Base-by-base conservation (phyloP, 352 stramenopile species). In the Globisporangium parvum region DNA sequence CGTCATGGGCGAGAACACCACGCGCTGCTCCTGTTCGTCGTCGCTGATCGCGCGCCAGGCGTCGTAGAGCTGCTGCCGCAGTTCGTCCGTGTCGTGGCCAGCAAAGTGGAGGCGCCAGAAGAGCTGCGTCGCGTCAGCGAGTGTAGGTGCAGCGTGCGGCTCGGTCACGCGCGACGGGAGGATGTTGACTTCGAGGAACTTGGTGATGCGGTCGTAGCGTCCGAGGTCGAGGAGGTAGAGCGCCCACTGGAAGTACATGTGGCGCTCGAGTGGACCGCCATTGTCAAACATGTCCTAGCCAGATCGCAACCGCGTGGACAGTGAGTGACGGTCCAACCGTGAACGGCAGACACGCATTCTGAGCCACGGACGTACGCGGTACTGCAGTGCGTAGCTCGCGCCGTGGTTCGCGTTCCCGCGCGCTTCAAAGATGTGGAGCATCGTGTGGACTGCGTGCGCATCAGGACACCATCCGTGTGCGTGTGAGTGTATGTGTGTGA, bases 101-200 rank as follows among this genome's bases (percentile, higher is more conserved):
- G 79, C 81, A 55, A 95, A 91, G 12, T 84, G 78, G 35, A 95
- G 66, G 37, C 85, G 83, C 85, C 85, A 95, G 54, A 86, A 93
- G 24, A 95, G 66, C 59, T 95, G 85, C 10, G 80, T 93, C 1
- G 75, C 77, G 26, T 95, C 80, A 37, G 73, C 76, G 15, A 93
- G 59, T n/a, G 71, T 80, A 6, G 62, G 66, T 15, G 82, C 65
- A 9, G 80, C 73, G 57, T 91, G 76, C n/a, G 51, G 68, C 9
- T 87, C 62, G 6, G 51, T 55, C 28, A 83, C 63, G 14, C 63
- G 69, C 6, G 73, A 71, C 17, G 59, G 65, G 11, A 93, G 55
- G 23, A 95, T 92, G 53, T 78, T 80, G 31, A 88, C 67, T 24
- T 89, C 75, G 44, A 95, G 55, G 58, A 95, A 87, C 60, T 89